phyloP scores from a whole-genome alignment of 768 basidiomycete species.

The Tephrocybe sp. region DNA sequence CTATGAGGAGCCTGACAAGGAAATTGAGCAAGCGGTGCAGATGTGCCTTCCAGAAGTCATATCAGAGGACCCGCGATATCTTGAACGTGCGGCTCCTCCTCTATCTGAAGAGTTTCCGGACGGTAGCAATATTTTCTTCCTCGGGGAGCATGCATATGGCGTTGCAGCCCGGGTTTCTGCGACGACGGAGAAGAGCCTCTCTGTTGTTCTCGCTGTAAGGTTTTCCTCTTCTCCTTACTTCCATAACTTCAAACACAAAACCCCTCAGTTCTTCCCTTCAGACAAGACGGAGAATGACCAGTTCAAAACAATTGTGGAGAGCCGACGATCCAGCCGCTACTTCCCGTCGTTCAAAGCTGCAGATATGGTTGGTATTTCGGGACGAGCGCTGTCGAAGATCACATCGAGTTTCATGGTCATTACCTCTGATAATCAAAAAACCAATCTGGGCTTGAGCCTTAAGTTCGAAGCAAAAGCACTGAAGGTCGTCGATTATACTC shows the following conservation, averaged over 20 bases:
- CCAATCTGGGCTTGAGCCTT: constrained; percentile 89
- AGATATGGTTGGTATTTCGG: constrained; percentile 70
- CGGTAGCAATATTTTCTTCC: constrained; percentile 92
- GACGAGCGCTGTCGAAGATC: constrained; percentile 83
- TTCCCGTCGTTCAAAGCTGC: constrained; percentile 79
- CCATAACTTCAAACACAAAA: not conserved
- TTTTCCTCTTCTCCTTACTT: not conserved
- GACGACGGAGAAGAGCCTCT: constrained; percentile 68
- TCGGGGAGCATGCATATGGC: constrained; percentile 95
- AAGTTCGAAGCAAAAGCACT: constrained; percentile 94
- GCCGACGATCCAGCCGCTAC: constrained; percentile 54
- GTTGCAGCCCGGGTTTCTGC: constrained; percentile 86
- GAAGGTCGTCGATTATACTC: constrained; percentile 92
- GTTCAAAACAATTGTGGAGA: constrained; percentile 72
- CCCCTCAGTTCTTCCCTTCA: constrained; percentile 76
- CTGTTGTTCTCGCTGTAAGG: constrained; percentile 85
- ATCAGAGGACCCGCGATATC: constrained; percentile 86
- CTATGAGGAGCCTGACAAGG: constrained; percentile 81
- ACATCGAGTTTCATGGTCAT: constrained; percentile 93
- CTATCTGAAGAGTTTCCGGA: constrained; percentile 88
- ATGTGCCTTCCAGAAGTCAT: constrained; percentile 77
- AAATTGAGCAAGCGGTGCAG: constrained; percentile 85
- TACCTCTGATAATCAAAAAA: constrained; percentile 72
- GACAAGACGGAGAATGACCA: constrained; percentile 78
- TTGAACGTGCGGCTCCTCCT: constrained; percentile 81